Base-by-base conservation (phyloP, 768 basidiomycete species). In the Xerocomellus amylosporus region DNA sequence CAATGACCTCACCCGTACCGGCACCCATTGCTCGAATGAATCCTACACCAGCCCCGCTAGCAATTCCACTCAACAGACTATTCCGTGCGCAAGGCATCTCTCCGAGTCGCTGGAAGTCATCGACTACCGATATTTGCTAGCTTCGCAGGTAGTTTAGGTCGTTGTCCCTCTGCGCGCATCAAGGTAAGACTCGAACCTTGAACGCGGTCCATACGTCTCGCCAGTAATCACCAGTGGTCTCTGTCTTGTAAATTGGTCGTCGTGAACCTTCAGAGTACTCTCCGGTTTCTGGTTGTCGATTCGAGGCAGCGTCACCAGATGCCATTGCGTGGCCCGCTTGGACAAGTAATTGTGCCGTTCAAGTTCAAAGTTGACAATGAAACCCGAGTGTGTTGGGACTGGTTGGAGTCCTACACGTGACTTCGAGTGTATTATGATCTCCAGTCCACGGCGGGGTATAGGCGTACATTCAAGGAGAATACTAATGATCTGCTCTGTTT, bases 61-160 rank as follows among this genome's bases (percentile, higher is more conserved):
- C 86, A 60, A 93, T 91, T 14, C 90, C 90, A 48, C 79, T 81
- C 59, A 93, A 71, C 36, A 93, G 71, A 64, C 87, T 87, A 55
- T 81, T 86, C 36, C 91, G 78, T 45, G 86, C 87, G 64, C 90
- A 93, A 3, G 89, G 90, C 12, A 90, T 77, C 61, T 89, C 82
- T 47, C 78, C 77, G 46, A 92, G 77, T 65, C 82, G 78, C 57
- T 76, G 74, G 17, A 84, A 73, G 68, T 87, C 87, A 58, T 81
- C 75, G 53, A 60, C 62, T 15, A 76, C 48, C 22, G 76, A 77
- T 62, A 81, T 59, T 65, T 75, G 77, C 79, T 80, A 71, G 63
- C 74, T 75, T 75, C 41, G 55, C 56, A 54, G n/a, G 53, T 45
- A 48, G 42, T 59, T 69, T 42, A 63, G 42, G 49, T 22, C 24